phyloP scores from a whole-genome alignment of 2,329 filamentous ascomycete species.

The Colletotrichum eleusines region DNA sequence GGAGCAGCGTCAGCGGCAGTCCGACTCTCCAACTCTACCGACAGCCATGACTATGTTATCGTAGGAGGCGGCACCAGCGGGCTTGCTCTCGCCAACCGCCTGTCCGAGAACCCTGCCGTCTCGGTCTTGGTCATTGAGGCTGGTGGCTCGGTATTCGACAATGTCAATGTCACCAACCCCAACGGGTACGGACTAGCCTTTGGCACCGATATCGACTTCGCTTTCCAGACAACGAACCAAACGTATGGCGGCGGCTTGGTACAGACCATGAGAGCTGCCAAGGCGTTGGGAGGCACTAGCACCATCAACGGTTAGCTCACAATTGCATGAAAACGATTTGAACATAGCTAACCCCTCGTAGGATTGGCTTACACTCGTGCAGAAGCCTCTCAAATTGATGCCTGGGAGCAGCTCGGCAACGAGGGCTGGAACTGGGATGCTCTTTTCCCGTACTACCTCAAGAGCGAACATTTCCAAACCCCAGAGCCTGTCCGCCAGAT shows the following conservation, averaged over 20 bases:
- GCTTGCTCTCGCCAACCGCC: constrained; percentile 53
- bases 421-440: constrained; percentile 59
- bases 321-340: not conserved
- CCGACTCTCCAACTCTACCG: constrained; percentile 7
- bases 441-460: constrained; percentile 61
- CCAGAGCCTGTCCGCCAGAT: constrained; percentile 46
- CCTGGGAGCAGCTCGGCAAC: constrained; percentile 59
- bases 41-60: constrained; percentile 52
- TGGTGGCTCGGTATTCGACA: constrained; percentile 51
- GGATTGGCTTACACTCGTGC: constrained; percentile 62
- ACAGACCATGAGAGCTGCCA: constrained; percentile 51
- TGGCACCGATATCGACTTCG: constrained; percentile 51
- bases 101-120: constrained; percentile 50
- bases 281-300: constrained; percentile 56
- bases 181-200: constrained; percentile 46
- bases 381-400: constrained; percentile 55
- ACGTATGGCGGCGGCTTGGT: constrained; percentile 48
- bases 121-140: constrained; percentile 51
- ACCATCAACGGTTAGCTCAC: constrained; percentile 52
- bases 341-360: constrained; percentile 37
- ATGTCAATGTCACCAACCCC: constrained; percentile 50
- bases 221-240: constrained; percentile 51
- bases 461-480: constrained; percentile 53
- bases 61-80: constrained; percentile 54
- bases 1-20: constrained; percentile 18